Conservation (phyloP, 202 grass and related monocot species). For the Eragrostis tef region DNA sequence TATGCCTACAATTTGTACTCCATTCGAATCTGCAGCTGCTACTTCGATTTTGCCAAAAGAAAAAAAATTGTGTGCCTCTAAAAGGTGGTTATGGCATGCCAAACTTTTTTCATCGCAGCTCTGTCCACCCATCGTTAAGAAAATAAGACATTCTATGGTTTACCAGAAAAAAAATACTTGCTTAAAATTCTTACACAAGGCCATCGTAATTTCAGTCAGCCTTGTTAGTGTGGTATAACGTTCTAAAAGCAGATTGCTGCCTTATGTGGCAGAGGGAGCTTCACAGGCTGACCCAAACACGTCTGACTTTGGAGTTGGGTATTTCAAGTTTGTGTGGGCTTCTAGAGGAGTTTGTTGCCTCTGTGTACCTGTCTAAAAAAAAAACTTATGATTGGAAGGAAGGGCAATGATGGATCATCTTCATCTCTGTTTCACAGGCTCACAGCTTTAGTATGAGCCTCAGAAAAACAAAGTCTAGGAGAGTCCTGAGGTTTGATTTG, state of each 20-base stretch:
- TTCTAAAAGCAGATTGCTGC: background rate
- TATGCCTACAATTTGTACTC: background rate
- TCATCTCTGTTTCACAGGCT: constrained; percentile 7
- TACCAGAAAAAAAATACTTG: background rate
- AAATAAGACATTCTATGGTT: background rate
- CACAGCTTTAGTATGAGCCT: background rate
- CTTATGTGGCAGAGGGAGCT: background rate
- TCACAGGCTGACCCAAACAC: background rate
- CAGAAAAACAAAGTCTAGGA: background rate
- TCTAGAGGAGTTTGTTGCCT: background rate
- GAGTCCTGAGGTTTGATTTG: constrained; percentile 1
- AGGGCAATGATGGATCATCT: background rate
- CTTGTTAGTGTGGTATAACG: background rate
- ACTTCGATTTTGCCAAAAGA: constrained; percentile 5
- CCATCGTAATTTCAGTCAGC: background rate
- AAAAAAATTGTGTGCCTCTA: background rate
- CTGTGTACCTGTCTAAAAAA: background rate
- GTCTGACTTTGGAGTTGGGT: background rate
- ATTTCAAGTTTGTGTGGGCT: background rate
- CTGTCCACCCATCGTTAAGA: background rate
- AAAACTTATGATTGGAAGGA: background rate
- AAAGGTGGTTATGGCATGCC: constrained; percentile 1
- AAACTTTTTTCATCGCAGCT: constrained; percentile 20
- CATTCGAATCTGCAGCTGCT: background rate
- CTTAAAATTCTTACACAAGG: background rate